These are phyloP conservation scores for Rhodotorula glutinis DNA, from an alignment of 1,284 basidiomycete species.

Conservation along the genomic window DNA sequence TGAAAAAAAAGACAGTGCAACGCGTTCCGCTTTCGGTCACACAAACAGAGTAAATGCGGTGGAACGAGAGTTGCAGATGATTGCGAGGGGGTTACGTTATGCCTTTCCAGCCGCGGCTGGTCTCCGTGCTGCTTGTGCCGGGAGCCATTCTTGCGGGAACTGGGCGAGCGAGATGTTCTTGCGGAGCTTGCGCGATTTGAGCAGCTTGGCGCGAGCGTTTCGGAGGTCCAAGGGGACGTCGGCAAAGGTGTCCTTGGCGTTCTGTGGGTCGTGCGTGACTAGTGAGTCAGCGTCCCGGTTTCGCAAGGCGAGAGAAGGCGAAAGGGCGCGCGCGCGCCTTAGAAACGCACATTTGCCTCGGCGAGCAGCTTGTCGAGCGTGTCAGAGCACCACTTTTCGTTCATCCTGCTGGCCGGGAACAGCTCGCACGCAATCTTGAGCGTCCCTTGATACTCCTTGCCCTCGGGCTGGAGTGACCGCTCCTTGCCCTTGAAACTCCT, in stretches of 20 bases:
- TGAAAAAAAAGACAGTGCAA: background rate
- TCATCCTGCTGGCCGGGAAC: conserved; percentile 48
- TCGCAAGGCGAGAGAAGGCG: too few relatives aligned
- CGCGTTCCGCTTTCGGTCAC: background rate
- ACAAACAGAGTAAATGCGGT: background rate
- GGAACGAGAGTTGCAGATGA: background rate
- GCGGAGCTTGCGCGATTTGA: conserved; percentile 40
- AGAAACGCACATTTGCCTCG: conserved; percentile 46
- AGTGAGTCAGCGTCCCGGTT: too few relatives aligned
- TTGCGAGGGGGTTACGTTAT: background rate
- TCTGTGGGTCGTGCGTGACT: too few relatives aligned
- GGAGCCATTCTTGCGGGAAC: conserved; percentile 49
- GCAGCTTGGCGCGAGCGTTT: conserved; percentile 37
- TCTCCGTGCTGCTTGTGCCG: background rate
- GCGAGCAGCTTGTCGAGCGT: conserved; percentile 47
- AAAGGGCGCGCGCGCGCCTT: too few relatives aligned
- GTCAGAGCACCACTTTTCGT: conserved; percentile 52
- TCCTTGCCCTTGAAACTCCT: conserved; percentile 1
- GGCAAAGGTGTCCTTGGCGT: conserved; percentile 40
- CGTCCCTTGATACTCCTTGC: conserved; percentile 19
- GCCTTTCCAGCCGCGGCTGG: background rate
- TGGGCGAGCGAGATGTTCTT: conserved; percentile 43
- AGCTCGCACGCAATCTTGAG: conserved; percentile 48
- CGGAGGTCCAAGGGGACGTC: conserved; percentile 48
- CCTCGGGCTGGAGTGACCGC: conserved; percentile 4